Conservation (phyloP, 805 yeast species). For the Helenozyma rhizophorensis region DNA sequence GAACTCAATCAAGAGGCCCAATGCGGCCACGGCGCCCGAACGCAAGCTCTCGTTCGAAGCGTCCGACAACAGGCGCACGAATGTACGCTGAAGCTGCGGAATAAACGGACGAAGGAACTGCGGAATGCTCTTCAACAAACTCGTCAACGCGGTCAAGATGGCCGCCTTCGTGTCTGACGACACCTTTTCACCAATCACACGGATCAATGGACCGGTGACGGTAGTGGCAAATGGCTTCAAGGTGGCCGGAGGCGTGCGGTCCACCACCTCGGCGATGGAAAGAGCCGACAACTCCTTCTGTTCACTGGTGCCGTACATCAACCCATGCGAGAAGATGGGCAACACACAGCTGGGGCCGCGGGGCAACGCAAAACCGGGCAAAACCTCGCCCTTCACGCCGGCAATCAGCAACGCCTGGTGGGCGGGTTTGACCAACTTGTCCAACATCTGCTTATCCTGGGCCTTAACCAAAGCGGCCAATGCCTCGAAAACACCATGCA, state of each 20-base stretch:
- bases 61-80: constrained; percentile 87
- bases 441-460: constrained; percentile 73
- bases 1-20: constrained; percentile 81
- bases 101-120: constrained; percentile 89
- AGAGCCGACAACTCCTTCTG: constrained; percentile 84
- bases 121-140: constrained; percentile 77
- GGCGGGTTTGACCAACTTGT: constrained; percentile 76
- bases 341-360: constrained; percentile 83
- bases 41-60: constrained; percentile 67
- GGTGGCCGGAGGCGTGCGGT: constrained; percentile 76
- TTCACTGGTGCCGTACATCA: constrained; percentile 85
- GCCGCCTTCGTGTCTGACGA: constrained; percentile 90
- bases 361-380: constrained; percentile 71
- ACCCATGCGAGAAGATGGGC: constrained; percentile 90
- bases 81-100: constrained; percentile 96
- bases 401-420: constrained; percentile 64
- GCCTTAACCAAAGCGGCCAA: constrained; percentile 62
- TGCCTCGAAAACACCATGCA: constrained; percentile 60
- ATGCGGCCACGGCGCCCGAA: constrained; percentile 80
- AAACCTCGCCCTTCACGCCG: constrained; percentile 58
- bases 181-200: constrained; percentile 96
- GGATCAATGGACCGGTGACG: constrained; percentile 94
- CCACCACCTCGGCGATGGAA: constrained; percentile 83
- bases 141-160: constrained; percentile 80
- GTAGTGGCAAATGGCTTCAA: constrained; percentile 87